Evolutionary conservation across 2,329 filamentous ascomycete genomes (phyloP).

Genomic region (Leptographium flavum): DNA sequence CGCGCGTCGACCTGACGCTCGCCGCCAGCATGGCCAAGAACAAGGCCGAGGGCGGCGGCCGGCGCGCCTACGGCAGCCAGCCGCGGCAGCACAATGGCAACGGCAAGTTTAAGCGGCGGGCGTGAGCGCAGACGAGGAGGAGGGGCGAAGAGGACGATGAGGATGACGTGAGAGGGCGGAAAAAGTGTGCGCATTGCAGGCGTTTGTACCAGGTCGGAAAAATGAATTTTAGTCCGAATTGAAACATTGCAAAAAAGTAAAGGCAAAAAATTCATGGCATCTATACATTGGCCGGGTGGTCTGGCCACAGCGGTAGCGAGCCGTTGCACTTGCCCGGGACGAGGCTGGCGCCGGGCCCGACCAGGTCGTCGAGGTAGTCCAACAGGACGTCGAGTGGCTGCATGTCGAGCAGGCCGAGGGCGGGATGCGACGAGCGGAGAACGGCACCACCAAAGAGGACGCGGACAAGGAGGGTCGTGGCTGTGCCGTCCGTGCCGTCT

Average conservation of each 20-base stretch:
- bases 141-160: background rate
- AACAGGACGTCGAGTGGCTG: slow-evolving; percentile 49
- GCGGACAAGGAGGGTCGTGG: slow-evolving; percentile 27
- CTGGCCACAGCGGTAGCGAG: slow-evolving; percentile 2
- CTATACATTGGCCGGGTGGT: too few relatives aligned
- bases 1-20: slow-evolving; percentile 64
- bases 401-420: slow-evolving; percentile 57
- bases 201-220: too few relatives aligned
- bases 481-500: slow-evolving; percentile 7
- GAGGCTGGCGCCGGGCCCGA: slow-evolving; percentile 36
- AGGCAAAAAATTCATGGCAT: too few relatives aligned
- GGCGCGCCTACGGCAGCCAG: slow-evolving; percentile 65
- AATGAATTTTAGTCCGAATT: too few relatives aligned
- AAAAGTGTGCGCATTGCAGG: too few relatives aligned
- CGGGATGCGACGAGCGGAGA: slow-evolving; percentile 52
- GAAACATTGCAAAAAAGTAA: too few relatives aligned
- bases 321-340: slow-evolving; percentile 12
- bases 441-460: slow-evolving; percentile 59
- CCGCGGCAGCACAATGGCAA: slow-evolving; percentile 36
- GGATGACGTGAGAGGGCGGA: too few relatives aligned
- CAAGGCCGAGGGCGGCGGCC: slow-evolving; percentile 45
- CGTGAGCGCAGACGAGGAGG: background rate
- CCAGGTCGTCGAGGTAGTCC: slow-evolving; percentile 56
- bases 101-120: slow-evolving; percentile 9
- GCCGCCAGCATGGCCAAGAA: slow-evolving; percentile 63